A percentile compares a stretch with the other conserved stretches of the same genome.
Evolutionary conservation across 345 rosid genomes (phyloP).

Genomic region (Citrus hindsii): DNA sequence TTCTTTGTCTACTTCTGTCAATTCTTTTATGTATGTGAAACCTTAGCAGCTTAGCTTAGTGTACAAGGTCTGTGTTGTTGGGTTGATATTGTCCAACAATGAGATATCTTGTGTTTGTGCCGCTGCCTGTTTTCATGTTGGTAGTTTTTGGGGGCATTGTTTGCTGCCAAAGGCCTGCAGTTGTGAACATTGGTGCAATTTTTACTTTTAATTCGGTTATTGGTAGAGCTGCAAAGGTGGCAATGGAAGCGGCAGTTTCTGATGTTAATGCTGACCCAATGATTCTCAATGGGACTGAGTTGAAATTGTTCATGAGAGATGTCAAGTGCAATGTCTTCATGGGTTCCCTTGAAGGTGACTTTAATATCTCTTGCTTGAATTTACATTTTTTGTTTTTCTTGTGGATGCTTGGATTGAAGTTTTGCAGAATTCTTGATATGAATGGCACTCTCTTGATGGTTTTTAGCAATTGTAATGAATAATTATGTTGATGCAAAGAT

Average conservation of each 20-base stretch:
- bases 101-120: background rate
- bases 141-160: slow-evolving; percentile 17
- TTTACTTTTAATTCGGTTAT: slow-evolving; percentile 69
- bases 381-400: background rate
- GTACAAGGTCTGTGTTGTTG: background rate
- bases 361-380: background rate
- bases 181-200: slow-evolving; percentile 66
- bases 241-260: slow-evolving; percentile 58
- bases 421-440: background rate
- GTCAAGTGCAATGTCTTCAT: slow-evolving; percentile 60
- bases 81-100: slow-evolving; percentile 7
- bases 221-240: slow-evolving; percentile 73
- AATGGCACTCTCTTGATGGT: background rate
- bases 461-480: background rate
- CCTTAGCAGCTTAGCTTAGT: background rate
- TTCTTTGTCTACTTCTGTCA: background rate
- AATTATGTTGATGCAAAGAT: background rate
- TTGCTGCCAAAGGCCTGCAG: slow-evolving; percentile 36
- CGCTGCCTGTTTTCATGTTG: slow-evolving; percentile 14
- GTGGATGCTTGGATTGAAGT: background rate
- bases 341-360: slow-evolving; percentile 65
- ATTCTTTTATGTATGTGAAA: background rate
- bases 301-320: slow-evolving; percentile 44
- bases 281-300: slow-evolving; percentile 52
- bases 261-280: slow-evolving; percentile 54